Base-by-base conservation (phyloP, 1,139 yeast genomes). In the Hemisphaericaspora xylanilytica region DNA sequence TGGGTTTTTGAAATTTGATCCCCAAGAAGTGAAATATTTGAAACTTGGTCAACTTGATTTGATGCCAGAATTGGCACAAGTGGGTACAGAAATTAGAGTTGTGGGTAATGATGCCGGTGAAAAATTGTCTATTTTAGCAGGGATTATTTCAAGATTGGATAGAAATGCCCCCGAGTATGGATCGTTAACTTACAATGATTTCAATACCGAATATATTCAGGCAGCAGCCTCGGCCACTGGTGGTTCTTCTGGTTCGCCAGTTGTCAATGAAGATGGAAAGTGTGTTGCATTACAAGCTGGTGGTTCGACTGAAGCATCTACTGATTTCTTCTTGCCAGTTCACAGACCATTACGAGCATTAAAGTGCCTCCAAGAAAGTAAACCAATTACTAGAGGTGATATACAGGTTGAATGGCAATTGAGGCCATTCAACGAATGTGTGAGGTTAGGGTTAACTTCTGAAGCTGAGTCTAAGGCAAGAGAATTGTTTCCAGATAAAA, bases 21-120 rank as follows among this genome's bases (percentile, higher is more conserved):
- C 95, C 11, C 53, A 61, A 17, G 71, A 70, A 25, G 78, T 90
- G 44, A 85, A 85, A 59, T 85, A 89, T 56, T 81, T 88, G 81
- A 64, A 75, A 38, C 74, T 89, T 5, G 72, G 73, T 34, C 83
- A 84, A 35, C 70, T 90, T 38, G 76, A 77, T 34, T 67, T 90
- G 43, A 73, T 75, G 45, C 97, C 97, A 0, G 90, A 87, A 16
- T 67, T 84, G 43, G 97, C 96, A 18, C 75, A 77, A 52, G 88
- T 90, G 15, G 97, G 97, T 27, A 81, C 89, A 28, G 97, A 90
- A 58, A 89, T 90, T 52, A 75, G 96, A 56, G 96, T 90, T 26
- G 90, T 89, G 33, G 97, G 97, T 69, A 90, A 90, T 61, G 97
- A 90, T 66, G 95, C 96, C 5, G 97, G 97, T 55, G 97, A 90